Evolutionary conservation across 192 early-diverging fungal genomes (phyloP).

Genomic region (Podila epicladia): DNA sequence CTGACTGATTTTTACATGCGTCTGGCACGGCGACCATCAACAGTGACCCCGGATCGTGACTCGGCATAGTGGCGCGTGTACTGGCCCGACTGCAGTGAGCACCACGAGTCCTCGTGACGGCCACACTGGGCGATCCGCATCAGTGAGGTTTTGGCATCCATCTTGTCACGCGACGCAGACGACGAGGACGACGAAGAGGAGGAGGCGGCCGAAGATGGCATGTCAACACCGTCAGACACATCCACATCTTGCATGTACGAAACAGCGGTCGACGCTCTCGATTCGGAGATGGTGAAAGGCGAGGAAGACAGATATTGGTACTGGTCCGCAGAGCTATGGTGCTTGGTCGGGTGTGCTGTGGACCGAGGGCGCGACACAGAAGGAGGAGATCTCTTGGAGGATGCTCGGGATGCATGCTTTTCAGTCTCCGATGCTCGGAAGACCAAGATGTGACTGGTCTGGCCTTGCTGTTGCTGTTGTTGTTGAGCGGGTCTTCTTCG

Average conservation of each 20-base stretch:
- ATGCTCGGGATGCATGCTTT: conserved; percentile 1
- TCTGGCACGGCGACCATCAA: conserved; percentile 38
- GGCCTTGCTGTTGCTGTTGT: conserved; percentile 5
- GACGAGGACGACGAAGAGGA: background rate
- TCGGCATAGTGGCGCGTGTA: conserved; percentile 42
- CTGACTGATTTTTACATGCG: conserved; percentile 20
- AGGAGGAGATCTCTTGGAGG: conserved; percentile 6
- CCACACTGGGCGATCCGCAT: conserved; percentile 43
- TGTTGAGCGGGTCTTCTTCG: background rate
- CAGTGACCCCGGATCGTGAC: conserved; percentile 25
- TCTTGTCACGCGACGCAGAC: background rate
- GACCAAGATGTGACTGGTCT: conserved; percentile 12
- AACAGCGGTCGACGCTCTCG: background rate
- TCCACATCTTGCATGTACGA: conserved; percentile 1
- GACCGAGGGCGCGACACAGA: conserved; percentile 21
- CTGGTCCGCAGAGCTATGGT: conserved; percentile 6
- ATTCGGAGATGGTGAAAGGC: background rate
- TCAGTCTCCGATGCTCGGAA: conserved; percentile 33
- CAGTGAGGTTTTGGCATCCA: conserved; percentile 29
- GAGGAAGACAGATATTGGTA: background rate
- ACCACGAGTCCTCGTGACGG: conserved; percentile 33
- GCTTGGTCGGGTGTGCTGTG: conserved; percentile 12
- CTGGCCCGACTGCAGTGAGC: conserved; percentile 35
- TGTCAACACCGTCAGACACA: background rate
- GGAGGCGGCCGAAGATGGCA: background rate